Percentiles rank a stretch among this genome's conserved stretches.
These are phyloP conservation scores for Gossypium trilobum DNA, from an alignment of 441 rosid species.

Conservation along the genomic window DNA sequence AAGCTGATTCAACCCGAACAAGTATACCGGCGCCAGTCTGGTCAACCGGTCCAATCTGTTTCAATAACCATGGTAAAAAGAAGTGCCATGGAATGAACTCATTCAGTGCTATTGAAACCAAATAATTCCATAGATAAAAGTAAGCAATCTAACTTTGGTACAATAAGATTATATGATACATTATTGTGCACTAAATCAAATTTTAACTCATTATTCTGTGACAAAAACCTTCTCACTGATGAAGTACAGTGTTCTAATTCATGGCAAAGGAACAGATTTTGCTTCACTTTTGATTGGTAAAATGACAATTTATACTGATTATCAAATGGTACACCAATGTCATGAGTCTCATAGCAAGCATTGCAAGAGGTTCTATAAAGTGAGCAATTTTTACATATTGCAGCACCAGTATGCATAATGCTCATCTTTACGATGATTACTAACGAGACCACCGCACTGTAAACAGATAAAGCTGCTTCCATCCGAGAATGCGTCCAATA, in stretches of 20 bases:
- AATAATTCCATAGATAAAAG: no score
- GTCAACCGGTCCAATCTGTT: no score
- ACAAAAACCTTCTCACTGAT: neutral
- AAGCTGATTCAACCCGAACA: no score
- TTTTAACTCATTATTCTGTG: neutral
- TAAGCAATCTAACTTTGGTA: no score
- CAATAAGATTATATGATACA: neutral
- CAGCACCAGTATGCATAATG: constrained; percentile 86
- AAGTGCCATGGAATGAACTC: no score
- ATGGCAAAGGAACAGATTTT: neutral
- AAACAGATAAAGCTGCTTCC: constrained; percentile 81
- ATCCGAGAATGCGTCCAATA: constrained; percentile 75
- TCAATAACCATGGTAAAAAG: no score
- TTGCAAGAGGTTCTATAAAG: neutral
- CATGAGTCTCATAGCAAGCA: neutral
- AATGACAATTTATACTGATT: neutral
- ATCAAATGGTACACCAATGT: neutral
- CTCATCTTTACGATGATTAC: constrained; percentile 74
- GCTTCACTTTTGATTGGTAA: neutral
- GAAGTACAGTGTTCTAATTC: no score
- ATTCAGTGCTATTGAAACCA: no score
- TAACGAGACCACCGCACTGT: constrained; percentile 86
- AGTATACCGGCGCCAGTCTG: no score
- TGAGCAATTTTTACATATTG: constrained; percentile 18
- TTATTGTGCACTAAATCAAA: neutral